Percentiles rank a stretch among this genome's conserved stretches.
Conservation (phyloP, 2,329 filamentous ascomycete species). For the Penicillium olsonii region DNA sequence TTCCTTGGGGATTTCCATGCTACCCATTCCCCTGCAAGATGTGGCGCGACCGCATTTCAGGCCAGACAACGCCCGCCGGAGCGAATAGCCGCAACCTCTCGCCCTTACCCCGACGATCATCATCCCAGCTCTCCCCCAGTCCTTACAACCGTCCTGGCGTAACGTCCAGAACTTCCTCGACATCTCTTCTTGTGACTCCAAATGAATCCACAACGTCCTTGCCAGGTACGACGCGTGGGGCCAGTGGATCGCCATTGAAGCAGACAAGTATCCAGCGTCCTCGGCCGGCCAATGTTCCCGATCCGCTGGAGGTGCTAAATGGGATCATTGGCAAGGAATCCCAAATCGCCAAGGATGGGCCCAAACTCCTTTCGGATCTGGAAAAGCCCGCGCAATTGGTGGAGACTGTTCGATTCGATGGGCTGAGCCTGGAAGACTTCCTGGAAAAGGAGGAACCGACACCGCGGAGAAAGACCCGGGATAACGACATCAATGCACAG, state of each 20-base stretch:
- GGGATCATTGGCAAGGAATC: constrained; percentile 53
- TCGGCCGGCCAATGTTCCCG: constrained; percentile 58
- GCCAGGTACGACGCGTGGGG: constrained; percentile 62
- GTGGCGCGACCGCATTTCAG: constrained; percentile 89
- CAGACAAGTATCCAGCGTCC: constrained; percentile 52
- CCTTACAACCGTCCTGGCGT: constrained; percentile 68
- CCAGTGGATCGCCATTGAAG: constrained; percentile 69
- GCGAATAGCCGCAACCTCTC: constrained; percentile 67
- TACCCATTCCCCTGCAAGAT: constrained; percentile 49
- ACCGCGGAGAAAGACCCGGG: constrained; percentile 26
- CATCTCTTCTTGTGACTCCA: constrained; percentile 70
- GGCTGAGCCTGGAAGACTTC: constrained; percentile 73
- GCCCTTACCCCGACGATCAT: constrained; percentile 67
- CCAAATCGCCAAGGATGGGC: constrained; percentile 16
- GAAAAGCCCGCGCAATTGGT: constrained; percentile 53
- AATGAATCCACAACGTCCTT: constrained; percentile 78
- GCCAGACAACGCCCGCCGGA: constrained; percentile 65
- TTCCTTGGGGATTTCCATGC: constrained; percentile 8
- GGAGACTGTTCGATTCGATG: constrained; percentile 75
- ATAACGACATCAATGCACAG: constrained; percentile 53
- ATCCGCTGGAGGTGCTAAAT: constrained; percentile 72
- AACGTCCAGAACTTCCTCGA: constrained; percentile 71
- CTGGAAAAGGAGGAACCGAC: constrained; percentile 41
- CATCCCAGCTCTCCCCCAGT: constrained; percentile 68
- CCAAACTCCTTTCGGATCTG: constrained; percentile 4